These are phyloP conservation scores for Ophiocordyceps sinensis DNA, from an alignment of 2,329 filamentous ascomycete genomes.

Conservation along the genomic window DNA sequence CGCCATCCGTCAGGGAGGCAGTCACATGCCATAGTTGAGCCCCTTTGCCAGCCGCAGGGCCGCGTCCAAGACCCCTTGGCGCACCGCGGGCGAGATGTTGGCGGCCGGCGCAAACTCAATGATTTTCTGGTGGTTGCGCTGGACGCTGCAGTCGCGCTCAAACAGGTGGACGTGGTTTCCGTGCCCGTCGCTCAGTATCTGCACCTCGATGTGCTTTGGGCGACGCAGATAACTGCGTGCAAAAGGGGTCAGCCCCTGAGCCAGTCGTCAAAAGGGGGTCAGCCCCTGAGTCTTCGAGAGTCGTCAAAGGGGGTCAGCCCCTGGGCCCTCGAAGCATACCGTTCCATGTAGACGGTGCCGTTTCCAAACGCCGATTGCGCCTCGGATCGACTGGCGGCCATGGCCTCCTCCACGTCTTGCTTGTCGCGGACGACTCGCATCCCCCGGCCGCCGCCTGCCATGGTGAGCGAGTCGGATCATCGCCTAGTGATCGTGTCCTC, in stretches of 20 bases:
- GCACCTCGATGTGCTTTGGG: constrained; percentile 27
- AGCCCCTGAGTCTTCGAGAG: background rate
- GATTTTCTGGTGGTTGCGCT: constrained; percentile 30
- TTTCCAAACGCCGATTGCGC: constrained; percentile 1
- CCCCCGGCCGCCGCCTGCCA: constrained; percentile 26
- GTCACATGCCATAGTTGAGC: constrained; percentile 12
- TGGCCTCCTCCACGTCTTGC: background rate
- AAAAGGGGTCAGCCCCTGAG: no score
- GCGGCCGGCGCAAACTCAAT: constrained; percentile 22
- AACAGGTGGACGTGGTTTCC: constrained; percentile 21
- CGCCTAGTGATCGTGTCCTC: background rate
- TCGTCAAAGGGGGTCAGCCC: background rate
- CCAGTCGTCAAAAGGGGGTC: constrained; percentile 6
- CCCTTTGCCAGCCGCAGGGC: constrained; percentile 16
- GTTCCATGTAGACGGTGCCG: constrained; percentile 18
- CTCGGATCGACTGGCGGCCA: background rate
- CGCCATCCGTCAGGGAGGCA: no score
- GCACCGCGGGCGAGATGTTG: constrained; percentile 6
- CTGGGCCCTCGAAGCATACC: constrained; percentile 14
- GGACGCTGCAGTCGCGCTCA: constrained; percentile 30
- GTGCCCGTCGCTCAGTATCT: constrained; percentile 26
- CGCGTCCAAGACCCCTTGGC: constrained; percentile 15
- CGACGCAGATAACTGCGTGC: background rate
- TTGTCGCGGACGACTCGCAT: constrained; percentile 12
- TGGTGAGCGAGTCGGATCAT: background rate